Base-by-base conservation (phyloP, 2,329 filamentous ascomycete species). In the Verticillium dahliae region DNA sequence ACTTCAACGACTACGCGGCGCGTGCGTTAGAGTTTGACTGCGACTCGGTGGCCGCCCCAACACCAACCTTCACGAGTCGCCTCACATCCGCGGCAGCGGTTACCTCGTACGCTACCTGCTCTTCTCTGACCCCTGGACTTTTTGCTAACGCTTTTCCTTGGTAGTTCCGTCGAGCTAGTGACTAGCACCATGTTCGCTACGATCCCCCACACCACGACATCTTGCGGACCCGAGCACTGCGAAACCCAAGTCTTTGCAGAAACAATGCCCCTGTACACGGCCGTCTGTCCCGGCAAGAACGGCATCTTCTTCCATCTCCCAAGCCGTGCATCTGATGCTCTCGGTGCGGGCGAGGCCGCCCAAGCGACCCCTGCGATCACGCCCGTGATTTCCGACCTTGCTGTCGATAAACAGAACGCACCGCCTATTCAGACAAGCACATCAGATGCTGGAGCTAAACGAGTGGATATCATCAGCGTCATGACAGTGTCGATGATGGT, bases 21-120 rank as follows among this genome's bases (percentile, higher is more conserved):
- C 73, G 77, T 55, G 73, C 74, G 10, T 69, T 80, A 56, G 60
- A 69, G 62, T 74, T 74, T 56, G 76, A 73, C 57, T 77, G 75
- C 61, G 68, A 69, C 39, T 61, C 68, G 6, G 67, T 69, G 10
- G 67, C 70, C 34, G 68, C 67, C 31, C 62, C 66, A 27, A 68
- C 67, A 15, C 67, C 69, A 11, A 56, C 10, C 31, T 34, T 3
- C 13, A 58, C 57, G 37, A 62, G 61, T 57, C 45, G 45, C n/a
- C 18, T 50, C n/a, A n/a, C 45, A 9, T 58, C 39, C 7, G 56
- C 62, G 27, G 62, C 61, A 35, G 57, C 57, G n/a, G 62, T 60
- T n/a, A 66, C 62, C 14, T 55, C 65, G 9, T 63, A 64, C 22
- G 60, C 62, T 13, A 61, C 57, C 9, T 27, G 27, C 27, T 52